Conservation (phyloP, 2,329 filamentous ascomycete species). For the Diplodia scrobiculata region DNA sequence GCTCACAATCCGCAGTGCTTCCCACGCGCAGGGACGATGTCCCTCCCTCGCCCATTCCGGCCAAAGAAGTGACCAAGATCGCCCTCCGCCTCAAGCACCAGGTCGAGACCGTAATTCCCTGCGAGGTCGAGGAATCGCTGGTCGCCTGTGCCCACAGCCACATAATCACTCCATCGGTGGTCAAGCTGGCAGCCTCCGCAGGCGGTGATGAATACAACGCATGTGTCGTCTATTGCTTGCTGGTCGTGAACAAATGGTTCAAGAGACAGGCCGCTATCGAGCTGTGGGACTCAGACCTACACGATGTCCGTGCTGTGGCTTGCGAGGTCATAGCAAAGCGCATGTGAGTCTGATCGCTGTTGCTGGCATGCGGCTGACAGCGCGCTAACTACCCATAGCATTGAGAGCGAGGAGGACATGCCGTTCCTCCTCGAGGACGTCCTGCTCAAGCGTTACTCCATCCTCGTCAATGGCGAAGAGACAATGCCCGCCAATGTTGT, state of each 20-base stretch:
- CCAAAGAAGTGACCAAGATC: slow-evolving; percentile 82
- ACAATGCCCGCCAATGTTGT: slow-evolving; percentile 82
- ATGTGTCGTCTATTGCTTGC: slow-evolving; percentile 81
- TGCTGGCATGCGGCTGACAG: neutral
- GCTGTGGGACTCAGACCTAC: slow-evolving; percentile 89
- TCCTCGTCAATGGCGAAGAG: slow-evolving; percentile 69
- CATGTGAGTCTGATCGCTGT: slow-evolving; percentile 47
- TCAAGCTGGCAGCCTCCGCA: slow-evolving; percentile 78
- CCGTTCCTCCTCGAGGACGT: slow-evolving; percentile 77
- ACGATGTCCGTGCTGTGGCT: slow-evolving; percentile 74
- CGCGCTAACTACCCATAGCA: slow-evolving; percentile 53
- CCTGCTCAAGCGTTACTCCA: slow-evolving; percentile 85
- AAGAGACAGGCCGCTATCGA: slow-evolving; percentile 75
- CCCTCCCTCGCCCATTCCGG: slow-evolving; percentile 67
- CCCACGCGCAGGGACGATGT: slow-evolving; percentile 62
- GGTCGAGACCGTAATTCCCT: slow-evolving; percentile 85
- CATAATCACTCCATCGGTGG: slow-evolving; percentile 77
- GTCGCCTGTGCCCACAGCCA: slow-evolving; percentile 81
- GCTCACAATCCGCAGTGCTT: slow-evolving; percentile 57
- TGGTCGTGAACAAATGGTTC: slow-evolving; percentile 77
- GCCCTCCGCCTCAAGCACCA: slow-evolving; percentile 88
- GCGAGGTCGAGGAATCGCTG: slow-evolving; percentile 75
- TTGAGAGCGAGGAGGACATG: slow-evolving; percentile 80
- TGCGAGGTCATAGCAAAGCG: slow-evolving; percentile 91
- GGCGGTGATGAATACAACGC: slow-evolving; percentile 72